Evolutionary conservation across 495 filamentous ascomycete species (phyloP), one percentile per base, ranked within the genome.

Genomic region (Parathielavia appendiculata): DNA sequence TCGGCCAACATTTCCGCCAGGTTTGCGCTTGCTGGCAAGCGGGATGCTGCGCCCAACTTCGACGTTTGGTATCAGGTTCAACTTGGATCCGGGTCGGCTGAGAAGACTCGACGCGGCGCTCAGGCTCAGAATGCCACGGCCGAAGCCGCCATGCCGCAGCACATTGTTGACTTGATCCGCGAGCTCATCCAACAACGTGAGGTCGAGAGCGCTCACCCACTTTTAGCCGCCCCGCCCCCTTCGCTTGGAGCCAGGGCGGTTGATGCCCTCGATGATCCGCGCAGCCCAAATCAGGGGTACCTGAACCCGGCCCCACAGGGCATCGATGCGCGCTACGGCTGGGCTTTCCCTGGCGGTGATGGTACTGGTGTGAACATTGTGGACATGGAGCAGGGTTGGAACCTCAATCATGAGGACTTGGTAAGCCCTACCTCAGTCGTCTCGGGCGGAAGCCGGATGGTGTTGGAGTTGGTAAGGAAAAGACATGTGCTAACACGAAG

Each of bases 321-420:
- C 8, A 65, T 65, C 35, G 38, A 65, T 35, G 63, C 60, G 12
- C 36, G 39, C 3, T 65, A 65, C 17, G 63, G 56, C 6, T 65
- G 63, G 63, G 44, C 36, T 4, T 47, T 59, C 5, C 8, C 51
- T 14, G 63, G 63, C 5, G 63, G 63, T 4, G 57, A 62, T 39
- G 63, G 63, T 8, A 26, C 44, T 6, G 38, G 38, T 13, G 56
- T 48, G 12, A 54, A 39, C 16, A 47, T 64, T 12, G 56, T 64
- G 5, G 62, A 64, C 34, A 30, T 64, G 5, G 62, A 64, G 40
- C 62, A 60, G n/a, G 62, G 62, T 12, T 64, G 56, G 53, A 60
- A 60, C 30, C 19, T 63, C 9, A 46, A 62, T 43, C 59, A 62
- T 23, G 59, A 62, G 23, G 59, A 62, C 19, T 19, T 62, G 20